Evolutionary conservation across 768 basidiomycete genomes (phyloP).

Genomic region (Psilocybe subaeruginosa): DNA sequence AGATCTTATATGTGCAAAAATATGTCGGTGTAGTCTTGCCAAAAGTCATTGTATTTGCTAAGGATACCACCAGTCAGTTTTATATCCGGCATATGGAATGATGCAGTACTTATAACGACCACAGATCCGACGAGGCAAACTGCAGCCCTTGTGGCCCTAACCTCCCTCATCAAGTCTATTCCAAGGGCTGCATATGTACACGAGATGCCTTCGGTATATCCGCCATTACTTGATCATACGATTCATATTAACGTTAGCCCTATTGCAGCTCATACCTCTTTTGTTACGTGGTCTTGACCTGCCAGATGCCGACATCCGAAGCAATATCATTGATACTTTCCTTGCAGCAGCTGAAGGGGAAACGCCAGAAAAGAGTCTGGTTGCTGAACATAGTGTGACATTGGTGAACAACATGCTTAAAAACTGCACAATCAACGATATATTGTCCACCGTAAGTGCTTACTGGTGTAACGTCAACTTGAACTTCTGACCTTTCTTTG

Average conservation of each 20-base stretch:
- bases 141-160: slow-evolving; percentile 82
- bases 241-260: not conserved
- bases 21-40: slow-evolving; percentile 76
- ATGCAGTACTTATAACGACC: not conserved
- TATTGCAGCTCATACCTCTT: slow-evolving; percentile 81
- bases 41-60: slow-evolving; percentile 69
- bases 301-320: slow-evolving; percentile 71
- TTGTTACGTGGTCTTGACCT: slow-evolving; percentile 85
- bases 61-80: slow-evolving; percentile 52
- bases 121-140: slow-evolving; percentile 57
- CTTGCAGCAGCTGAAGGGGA: slow-evolving; percentile 67
- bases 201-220: slow-evolving; percentile 63
- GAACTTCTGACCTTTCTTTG: not conserved
- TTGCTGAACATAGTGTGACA: slow-evolving; percentile 72
- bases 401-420: slow-evolving; percentile 75
- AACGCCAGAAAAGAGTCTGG: slow-evolving; percentile 44
- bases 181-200: slow-evolving; percentile 75
- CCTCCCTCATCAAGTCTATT: slow-evolving; percentile 77
- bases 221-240: not conserved
- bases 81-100: not conserved
- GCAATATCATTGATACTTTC: slow-evolving; percentile 81
- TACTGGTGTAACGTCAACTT: not conserved
- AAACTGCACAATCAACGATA: slow-evolving; percentile 53
- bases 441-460: slow-evolving; percentile 56
- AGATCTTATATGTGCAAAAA: slow-evolving; percentile 79